Evolutionary conservation across 495 filamentous ascomycete species (phyloP).

Genomic region (Geoglossum glabrum): DNA sequence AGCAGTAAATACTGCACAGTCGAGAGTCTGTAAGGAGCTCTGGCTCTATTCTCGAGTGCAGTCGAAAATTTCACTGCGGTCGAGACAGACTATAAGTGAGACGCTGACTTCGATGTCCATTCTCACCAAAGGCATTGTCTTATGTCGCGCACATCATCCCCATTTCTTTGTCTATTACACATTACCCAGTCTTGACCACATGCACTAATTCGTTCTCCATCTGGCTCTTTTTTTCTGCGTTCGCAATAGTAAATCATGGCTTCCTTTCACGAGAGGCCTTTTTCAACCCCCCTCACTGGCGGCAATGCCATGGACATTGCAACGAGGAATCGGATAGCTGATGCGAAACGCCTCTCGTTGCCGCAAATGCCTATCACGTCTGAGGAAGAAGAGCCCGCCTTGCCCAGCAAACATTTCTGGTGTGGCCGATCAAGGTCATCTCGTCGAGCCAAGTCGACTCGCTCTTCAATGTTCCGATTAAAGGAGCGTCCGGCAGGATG

Average conservation of each 20-base stretch:
- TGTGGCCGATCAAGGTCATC: not conserved
- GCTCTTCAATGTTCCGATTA: not conserved
- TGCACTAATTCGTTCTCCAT: not conserved
- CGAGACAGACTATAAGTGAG: not conserved
- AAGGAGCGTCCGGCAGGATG: not conserved
- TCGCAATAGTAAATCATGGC: not conserved
- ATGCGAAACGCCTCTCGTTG: not conserved
- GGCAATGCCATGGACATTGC: not conserved
- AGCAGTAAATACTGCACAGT: not conserved
- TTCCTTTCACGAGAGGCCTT: not conserved
- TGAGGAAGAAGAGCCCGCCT: not conserved
- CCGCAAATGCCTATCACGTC: not conserved
- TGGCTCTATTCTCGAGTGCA: too few relatives aligned
- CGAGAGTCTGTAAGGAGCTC: not conserved
- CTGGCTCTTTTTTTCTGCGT: not conserved
- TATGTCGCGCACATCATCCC: not conserved
- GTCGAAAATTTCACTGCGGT: not conserved
- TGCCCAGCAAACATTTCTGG: not conserved
- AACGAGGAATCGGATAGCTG: not conserved
- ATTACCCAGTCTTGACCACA: not conserved
- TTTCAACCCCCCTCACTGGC: not conserved
- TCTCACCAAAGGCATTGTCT: not conserved
- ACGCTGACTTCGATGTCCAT: not conserved
- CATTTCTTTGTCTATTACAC: not conserved
- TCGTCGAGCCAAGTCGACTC: not conserved